Percentiles rank a stretch among this genome's conserved stretches.
Evolutionary conservation across 208 protist genomes (phyloP).

Genomic region (Vickermania ingenoplastis): DNA sequence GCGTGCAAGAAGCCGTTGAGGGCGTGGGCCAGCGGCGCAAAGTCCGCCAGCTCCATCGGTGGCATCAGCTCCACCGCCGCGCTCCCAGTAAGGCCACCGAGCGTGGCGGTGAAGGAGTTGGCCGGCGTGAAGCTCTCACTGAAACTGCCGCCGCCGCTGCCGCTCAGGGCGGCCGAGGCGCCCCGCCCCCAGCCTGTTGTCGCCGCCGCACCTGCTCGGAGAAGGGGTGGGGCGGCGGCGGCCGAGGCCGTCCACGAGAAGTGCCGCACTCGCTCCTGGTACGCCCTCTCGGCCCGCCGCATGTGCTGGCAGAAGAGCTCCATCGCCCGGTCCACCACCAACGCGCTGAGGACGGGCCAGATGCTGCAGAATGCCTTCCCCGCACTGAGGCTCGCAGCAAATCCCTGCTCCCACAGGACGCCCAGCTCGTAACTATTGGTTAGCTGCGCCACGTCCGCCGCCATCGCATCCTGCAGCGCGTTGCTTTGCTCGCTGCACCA

Average conservation of each 20-base stretch:
- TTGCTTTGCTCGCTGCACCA: conserved; percentile 52
- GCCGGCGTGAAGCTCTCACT: conserved; percentile 3
- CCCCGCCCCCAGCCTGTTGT: not conserved
- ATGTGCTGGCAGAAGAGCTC: conserved; percentile 55
- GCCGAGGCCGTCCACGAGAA: conserved; percentile 31
- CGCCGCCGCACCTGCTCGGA: too few species aligned
- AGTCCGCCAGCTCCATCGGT: conserved; percentile 38
- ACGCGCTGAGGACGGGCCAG: conserved; percentile 24
- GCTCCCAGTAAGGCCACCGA: conserved; percentile 4
- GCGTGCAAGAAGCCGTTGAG: conserved; percentile 66
- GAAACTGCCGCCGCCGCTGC: not conserved
- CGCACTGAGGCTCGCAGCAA: conserved; percentile 19
- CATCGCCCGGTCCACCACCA: conserved; percentile 36
- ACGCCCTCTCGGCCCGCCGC: conserved; percentile 31
- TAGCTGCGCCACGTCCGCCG: conserved; percentile 27
- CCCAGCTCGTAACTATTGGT: conserved; percentile 68
- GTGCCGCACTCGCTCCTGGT: conserved; percentile 48
- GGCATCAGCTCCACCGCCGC: conserved; percentile 8
- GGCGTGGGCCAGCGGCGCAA: conserved; percentile 72
- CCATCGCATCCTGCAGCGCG: conserved; percentile 32
- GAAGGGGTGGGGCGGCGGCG: not conserved
- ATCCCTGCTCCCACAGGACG: conserved; percentile 63
- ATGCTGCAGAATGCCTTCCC: conserved; percentile 49
- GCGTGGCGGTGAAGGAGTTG: conserved; percentile 3
- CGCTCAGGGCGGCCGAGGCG: conserved; percentile 11